These are phyloP conservation scores for Podaxis sp. DNA, from an alignment of 768 basidiomycete species.

Conservation along the genomic window DNA sequence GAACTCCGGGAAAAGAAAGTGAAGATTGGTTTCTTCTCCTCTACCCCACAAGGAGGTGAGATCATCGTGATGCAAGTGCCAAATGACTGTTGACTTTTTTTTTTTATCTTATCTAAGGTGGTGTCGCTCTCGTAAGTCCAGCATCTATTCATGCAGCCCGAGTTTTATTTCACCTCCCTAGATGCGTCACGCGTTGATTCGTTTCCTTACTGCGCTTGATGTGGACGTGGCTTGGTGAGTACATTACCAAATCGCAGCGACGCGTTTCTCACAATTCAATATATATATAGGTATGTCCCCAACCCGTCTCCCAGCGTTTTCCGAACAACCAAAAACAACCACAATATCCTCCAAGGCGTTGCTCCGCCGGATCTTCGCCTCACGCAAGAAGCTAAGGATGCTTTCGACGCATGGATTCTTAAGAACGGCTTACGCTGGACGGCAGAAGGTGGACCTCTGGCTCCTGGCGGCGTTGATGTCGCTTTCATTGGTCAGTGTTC, in stretches of 20 bases:
- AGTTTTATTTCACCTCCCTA: constrained; percentile 31
- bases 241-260: constrained; percentile 13
- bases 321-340: constrained; percentile 93
- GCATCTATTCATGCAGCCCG: constrained; percentile 19
- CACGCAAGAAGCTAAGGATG: constrained; percentile 73
- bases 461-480: constrained; percentile 80
- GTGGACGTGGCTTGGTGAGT: constrained; percentile 82
- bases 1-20: constrained; percentile 85
- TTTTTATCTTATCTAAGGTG: constrained; percentile 56
- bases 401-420: constrained; percentile 84
- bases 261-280: background rate
- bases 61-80: constrained; percentile 5
- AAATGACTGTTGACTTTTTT: constrained; percentile 19
- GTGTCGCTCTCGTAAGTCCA: constrained; percentile 82
- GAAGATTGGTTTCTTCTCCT: constrained; percentile 93
- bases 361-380: constrained; percentile 77
- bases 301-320: constrained; percentile 89
- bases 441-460: constrained; percentile 80
- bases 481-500: constrained; percentile 74
- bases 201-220: constrained; percentile 78
- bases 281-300: constrained; percentile 68
- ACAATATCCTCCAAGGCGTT: constrained; percentile 94
- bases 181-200: constrained; percentile 94
- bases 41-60: constrained; percentile 91
- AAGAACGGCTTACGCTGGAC: constrained; percentile 91